Base-by-base conservation (phyloP, 2,329 filamentous ascomycete species). In the Hypoxylon sp. region DNA sequence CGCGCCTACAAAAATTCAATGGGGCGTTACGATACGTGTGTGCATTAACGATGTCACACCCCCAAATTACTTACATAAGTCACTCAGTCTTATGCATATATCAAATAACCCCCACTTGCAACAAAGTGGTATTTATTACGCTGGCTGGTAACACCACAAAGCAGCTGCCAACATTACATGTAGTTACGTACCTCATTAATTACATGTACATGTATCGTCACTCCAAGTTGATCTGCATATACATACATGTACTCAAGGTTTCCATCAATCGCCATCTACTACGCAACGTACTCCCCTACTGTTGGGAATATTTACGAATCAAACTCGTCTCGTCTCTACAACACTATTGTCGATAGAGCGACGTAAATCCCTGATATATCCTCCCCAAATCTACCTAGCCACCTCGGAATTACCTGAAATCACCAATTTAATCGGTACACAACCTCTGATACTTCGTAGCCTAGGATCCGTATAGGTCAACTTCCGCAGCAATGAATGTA, bases 401-500 rank as follows among this genome's bases (percentile, higher is more conserved):
- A 32, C 38, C 25, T 49, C 58, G 7, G 41, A 49, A 49, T 36
- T n/a, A 19, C 48, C 17, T n/a, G 32, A 52, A 50, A 56, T 38
- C 19, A 17, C 38, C 53, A 32, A 49, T 17, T 7, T 38, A 36
- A 28, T 48, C 28, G n/a, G n/a, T 21, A 3, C 13, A 38, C 10
- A 30, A n/a, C 30, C 30, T 36, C 25, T n/a, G 13, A n/a, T 51
- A 38, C 9, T 6, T 28, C 17, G 34, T 49, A 50, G 48, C 2
- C 36, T 36, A 36, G 21, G 14, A 58, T 19, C 30, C 48, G 28
- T 7, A 30, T 9, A n/a, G 23, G 17, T 38, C 52, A 14, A 51
- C 25, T 28, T 19, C 23, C 17, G 34, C 19, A 49, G 25, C 53
- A 21, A 71, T 71, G 68, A 71, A 71, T 41, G 68, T 71, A 65